Evolutionary conservation across 129 eudicot species (phyloP), one percentile per base, ranked within the genome.

Genomic region (Escallonia rubra): DNA sequence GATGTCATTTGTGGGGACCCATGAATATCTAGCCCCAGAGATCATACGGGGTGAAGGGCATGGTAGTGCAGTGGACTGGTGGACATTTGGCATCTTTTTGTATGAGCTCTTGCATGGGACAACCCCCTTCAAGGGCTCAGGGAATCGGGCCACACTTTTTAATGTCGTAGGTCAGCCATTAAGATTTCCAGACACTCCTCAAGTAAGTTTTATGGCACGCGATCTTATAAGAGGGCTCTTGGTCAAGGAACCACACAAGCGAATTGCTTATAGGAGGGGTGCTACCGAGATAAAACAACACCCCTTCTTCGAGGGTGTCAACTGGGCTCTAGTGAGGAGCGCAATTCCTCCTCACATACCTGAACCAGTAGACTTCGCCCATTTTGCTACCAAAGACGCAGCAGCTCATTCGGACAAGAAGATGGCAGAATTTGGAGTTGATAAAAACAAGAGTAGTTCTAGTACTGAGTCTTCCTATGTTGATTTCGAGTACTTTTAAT

Each of bases 51-150:
- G 96, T 8, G 96, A 89, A 48, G 96, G 96, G 4, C 96, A 89
- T 46, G 96, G 96, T 5, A 86, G 94, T 69, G 96, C 96, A 12
- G 96, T 89, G 59, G 96, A 89, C 73, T 89, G 88, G 96, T 89
- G 94, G 96, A 86, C 96, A 2, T 81, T 89, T 13, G 94, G 96
- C 5, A 89, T 89, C 11, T 86, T 89, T 61, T 58, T 89, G 2
- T 89, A 86, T 13, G 96, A 89, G 62, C 81, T 89, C 65, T 72
- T 89, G 72, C 87, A 86, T 61, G 96, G 96, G 48, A 79, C 80
- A 66, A 89, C 96, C 45, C 96, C 96, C 0, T 89, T 86, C 42
- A 89, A 89, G 63, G 96, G 96, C 53, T 89, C 96, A 4, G 96
- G 96, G 14, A 89, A 89, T 69, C 82, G 96, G 10, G 93, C 92